phyloP scores from a whole-genome alignment of 306 rosid genomes.

The Prosopis cineraria region DNA sequence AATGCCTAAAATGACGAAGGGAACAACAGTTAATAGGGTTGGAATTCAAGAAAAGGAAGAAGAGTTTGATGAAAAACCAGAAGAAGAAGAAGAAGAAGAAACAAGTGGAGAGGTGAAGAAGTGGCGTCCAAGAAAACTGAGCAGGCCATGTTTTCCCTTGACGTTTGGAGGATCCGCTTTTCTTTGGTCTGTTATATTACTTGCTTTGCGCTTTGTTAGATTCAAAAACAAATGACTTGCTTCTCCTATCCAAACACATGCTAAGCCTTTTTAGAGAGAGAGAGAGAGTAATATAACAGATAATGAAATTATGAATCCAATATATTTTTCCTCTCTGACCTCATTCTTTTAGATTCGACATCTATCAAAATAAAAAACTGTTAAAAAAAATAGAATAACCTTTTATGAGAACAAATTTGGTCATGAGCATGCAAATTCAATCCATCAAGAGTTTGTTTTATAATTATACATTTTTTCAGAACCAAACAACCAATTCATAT shows the following conservation, averaged over 20 bases:
- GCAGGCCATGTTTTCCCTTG: slow-evolving; percentile 49
- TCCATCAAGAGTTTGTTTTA: no score
- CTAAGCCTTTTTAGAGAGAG: neutral
- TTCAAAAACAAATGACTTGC: slow-evolving; percentile 21
- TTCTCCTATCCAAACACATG: neutral
- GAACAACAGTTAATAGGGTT: slow-evolving; percentile 19
- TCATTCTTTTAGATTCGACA: no score
- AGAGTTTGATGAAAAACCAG: neutral
- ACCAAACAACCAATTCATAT: no score
- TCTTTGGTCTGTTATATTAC: slow-evolving; percentile 34
- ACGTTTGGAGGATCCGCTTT: slow-evolving; percentile 47
- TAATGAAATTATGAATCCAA: no score
- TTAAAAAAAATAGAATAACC: no score
- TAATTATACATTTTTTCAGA: no score
- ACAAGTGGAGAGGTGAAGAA: slow-evolving; percentile 24
- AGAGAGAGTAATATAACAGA: no score
- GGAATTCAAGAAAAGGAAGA: slow-evolving; percentile 33
- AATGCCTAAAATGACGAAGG: slow-evolving; percentile 64
- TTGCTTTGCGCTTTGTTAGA: slow-evolving; percentile 40
- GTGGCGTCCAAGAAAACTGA: slow-evolving; percentile 23
- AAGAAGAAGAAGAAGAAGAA: slow-evolving; percentile 23
- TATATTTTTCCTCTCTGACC: no score
- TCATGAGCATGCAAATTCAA: no score
- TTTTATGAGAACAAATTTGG: no score
- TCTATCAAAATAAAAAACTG: no score